Evolutionary conservation across 1,284 basidiomycete genomes (phyloP).

Genomic region (Grifola frondosa): DNA sequence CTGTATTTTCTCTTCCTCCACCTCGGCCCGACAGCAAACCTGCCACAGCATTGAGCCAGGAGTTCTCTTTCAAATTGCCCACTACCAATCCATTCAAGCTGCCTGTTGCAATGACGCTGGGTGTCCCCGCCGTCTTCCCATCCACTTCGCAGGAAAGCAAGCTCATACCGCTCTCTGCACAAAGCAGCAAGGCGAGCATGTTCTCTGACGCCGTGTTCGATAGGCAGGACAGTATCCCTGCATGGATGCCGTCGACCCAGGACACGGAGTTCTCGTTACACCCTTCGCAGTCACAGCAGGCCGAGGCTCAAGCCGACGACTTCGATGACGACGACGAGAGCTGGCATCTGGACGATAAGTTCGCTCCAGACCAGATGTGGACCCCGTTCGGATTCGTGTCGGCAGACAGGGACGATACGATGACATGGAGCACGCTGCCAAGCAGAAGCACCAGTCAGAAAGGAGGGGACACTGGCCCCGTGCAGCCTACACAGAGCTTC

Average conservation of each 20-base stretch:
- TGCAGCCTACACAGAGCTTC: slow-evolving; percentile 21
- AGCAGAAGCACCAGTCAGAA: slow-evolving; percentile 33
- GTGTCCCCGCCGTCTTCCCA: slow-evolving; percentile 37
- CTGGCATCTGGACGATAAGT: slow-evolving; percentile 68
- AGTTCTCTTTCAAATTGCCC: slow-evolving; percentile 32
- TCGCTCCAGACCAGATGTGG: slow-evolving; percentile 54
- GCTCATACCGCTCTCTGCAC: slow-evolving; percentile 42
- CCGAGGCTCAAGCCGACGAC: slow-evolving; percentile 18
- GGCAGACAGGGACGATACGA: slow-evolving; percentile 55
- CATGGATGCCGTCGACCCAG: slow-evolving; percentile 61
- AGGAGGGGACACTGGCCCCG: slow-evolving; percentile 27
- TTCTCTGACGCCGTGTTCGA: slow-evolving; percentile 52
- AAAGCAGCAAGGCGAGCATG: slow-evolving; percentile 53
- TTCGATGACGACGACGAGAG: slow-evolving; percentile 63
- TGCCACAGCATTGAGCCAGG: slow-evolving; percentile 14
- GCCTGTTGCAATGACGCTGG: slow-evolving; percentile 45
- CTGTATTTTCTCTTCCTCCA: slow-evolving; percentile 15
- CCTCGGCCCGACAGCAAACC: slow-evolving; percentile 2
- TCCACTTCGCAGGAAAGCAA: slow-evolving; percentile 27
- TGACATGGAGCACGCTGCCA: slow-evolving; percentile 69
- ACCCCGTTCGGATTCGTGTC: slow-evolving; percentile 43
- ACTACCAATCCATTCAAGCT: slow-evolving; percentile 38
- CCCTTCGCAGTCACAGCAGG: slow-evolving; percentile 31
- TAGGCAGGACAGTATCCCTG: slow-evolving; percentile 40
- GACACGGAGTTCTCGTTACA: slow-evolving; percentile 53